Percentiles rank a stretch among this genome's conserved stretches.
phyloP scores from a whole-genome alignment of 176 grass and related monocot genomes.

The Hyparrhenia diplandra region DNA sequence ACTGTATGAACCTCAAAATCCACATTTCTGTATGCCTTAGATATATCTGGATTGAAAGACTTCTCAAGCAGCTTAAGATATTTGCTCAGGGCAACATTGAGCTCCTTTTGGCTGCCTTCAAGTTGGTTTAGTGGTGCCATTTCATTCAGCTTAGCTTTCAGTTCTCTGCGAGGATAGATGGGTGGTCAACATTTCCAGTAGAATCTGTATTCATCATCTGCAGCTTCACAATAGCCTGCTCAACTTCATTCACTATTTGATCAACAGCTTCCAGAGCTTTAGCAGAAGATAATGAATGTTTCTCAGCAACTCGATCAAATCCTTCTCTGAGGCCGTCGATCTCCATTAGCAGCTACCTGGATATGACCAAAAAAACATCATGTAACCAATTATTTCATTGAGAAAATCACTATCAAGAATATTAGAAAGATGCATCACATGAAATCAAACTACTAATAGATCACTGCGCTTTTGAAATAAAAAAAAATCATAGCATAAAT shows the following conservation, averaged over 20 bases:
- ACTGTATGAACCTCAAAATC: slow-evolving; percentile 62
- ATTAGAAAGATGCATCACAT: not conserved
- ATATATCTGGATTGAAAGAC: slow-evolving; percentile 76
- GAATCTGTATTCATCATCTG: slow-evolving; percentile 59
- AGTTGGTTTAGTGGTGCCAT: slow-evolving; percentile 52
- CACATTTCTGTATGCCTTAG: slow-evolving; percentile 81
- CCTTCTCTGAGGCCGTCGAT: slow-evolving; percentile 63
- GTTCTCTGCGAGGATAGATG: slow-evolving; percentile 47
- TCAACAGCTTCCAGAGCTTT: slow-evolving; percentile 59
- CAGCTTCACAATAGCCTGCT: slow-evolving; percentile 48
- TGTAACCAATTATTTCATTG: not conserved
- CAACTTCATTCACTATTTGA: slow-evolving; percentile 61
- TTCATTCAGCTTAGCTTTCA: slow-evolving; percentile 62
- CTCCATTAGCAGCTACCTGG: slow-evolving; percentile 56
- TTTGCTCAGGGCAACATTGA: slow-evolving; percentile 67
- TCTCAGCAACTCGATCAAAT: slow-evolving; percentile 80
- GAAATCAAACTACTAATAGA: not conserved
- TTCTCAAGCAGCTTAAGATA: slow-evolving; percentile 80
- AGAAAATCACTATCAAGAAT: not conserved
- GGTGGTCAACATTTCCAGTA: slow-evolving; percentile 38
- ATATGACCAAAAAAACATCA: slow-evolving; percentile 7
- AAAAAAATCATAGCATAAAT: slow-evolving; percentile 6
- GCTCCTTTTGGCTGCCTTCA: slow-evolving; percentile 74
- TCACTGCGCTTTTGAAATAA: not conserved
- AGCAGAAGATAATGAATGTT: slow-evolving; percentile 48